Conservation (phyloP, 768 basidiomycete species). For the Lactarius tabidus region DNA sequence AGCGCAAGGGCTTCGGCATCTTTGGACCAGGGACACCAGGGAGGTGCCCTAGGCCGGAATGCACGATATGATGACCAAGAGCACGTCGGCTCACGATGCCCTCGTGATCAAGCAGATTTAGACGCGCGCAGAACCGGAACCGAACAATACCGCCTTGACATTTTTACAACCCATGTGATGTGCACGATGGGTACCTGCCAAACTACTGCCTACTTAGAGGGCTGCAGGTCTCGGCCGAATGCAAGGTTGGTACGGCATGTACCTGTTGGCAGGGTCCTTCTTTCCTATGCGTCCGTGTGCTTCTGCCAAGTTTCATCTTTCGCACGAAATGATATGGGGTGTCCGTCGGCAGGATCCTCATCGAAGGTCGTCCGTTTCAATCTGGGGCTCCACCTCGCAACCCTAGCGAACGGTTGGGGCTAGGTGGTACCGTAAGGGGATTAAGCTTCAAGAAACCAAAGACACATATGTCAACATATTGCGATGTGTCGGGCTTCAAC, state of each 20-base stretch:
- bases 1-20: background rate
- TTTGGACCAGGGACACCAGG: background rate
- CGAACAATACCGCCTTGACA: background rate
- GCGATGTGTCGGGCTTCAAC: constrained; percentile 6
- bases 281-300: background rate
- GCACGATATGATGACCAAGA: background rate
- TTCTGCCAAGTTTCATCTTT: background rate
- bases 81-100: background rate
- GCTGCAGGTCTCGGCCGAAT: background rate
- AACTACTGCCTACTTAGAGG: background rate
- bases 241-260: background rate
- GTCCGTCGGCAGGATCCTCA: background rate
- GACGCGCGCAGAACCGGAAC: background rate
- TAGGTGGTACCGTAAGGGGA: background rate
- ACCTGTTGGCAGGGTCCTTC: background rate
- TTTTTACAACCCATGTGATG: background rate
- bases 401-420: background rate
- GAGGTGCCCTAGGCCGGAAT: background rate
- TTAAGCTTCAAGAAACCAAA: constrained; percentile 9
- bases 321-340: background rate
- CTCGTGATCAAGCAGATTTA: background rate
- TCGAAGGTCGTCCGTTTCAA: background rate
- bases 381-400: background rate
- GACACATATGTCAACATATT: background rate
- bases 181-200: background rate